Conservation (phyloP, 163 green algal genomes). For the Volvox carteri region DNA sequence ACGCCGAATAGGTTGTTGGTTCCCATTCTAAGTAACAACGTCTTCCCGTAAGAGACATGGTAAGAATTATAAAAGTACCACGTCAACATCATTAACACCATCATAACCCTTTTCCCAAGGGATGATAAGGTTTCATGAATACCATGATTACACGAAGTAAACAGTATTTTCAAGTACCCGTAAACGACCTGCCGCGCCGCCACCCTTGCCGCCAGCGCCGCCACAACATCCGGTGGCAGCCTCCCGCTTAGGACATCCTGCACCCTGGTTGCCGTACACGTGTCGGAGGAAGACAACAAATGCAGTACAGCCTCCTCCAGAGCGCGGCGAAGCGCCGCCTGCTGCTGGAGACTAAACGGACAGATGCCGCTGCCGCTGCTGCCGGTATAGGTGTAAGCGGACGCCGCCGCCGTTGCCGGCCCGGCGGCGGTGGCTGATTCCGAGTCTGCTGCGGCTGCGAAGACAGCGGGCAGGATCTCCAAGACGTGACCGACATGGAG, state of each 20-base stretch:
- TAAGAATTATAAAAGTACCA: too few species aligned
- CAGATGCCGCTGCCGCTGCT: not conserved
- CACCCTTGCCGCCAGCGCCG: slow-evolving; percentile 25
- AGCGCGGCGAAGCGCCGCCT: slow-evolving; percentile 11
- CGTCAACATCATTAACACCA: too few species aligned
- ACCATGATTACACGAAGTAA: too few species aligned
- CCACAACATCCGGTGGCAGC: slow-evolving; percentile 53
- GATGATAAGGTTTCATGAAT: too few species aligned
- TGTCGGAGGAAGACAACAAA: not conserved
- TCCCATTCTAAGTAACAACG: too few species aligned
- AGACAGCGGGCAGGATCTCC: slow-evolving; percentile 50
- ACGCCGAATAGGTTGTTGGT: too few species aligned
- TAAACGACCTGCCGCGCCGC: slow-evolving; percentile 5
- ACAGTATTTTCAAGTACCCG: too few species aligned
- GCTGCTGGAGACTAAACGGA: slow-evolving; percentile 17
- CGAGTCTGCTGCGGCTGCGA: slow-evolving; percentile 47
- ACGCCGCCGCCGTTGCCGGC: not conserved
- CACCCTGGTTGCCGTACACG: too few species aligned
- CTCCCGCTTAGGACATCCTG: slow-evolving; percentile 42
- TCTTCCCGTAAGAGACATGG: too few species aligned
- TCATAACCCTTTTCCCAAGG: too few species aligned
- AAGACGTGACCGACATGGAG: slow-evolving; percentile 49
- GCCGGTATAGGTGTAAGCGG: not conserved
- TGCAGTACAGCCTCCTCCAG: not conserved
- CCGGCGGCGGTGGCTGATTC: not conserved